phyloP scores from a whole-genome alignment of 305 asterid genomes.

The Fraxinus greggii region DNA sequence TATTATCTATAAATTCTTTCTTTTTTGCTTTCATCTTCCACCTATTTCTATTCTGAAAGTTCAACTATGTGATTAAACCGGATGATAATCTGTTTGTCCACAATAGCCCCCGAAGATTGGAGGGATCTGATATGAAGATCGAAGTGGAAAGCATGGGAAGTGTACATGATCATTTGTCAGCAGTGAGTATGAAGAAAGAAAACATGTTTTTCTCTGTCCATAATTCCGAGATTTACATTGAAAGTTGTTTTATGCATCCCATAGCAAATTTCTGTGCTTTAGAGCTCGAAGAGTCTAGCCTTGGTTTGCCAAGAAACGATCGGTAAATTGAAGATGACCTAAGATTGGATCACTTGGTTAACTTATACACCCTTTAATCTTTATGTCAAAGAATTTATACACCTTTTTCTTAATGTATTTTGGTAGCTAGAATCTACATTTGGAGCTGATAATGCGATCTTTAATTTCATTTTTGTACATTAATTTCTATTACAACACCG shows the following conservation, averaged over 20 bases:
- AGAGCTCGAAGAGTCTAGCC: slow-evolving; percentile 14
- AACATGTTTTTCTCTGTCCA: slow-evolving; percentile 15
- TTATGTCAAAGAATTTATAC: not conserved
- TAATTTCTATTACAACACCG: not conserved
- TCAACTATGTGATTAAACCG: not conserved
- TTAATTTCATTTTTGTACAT: not conserved
- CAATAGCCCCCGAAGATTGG: slow-evolving; percentile 62
- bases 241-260: slow-evolving; percentile 19
- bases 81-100: not conserved
- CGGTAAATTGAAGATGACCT: slow-evolving; percentile 36
- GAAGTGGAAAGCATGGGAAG: not conserved
- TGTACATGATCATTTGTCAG: slow-evolving; percentile 26
- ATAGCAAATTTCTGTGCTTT: slow-evolving; percentile 13
- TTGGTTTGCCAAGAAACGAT: slow-evolving; percentile 20
- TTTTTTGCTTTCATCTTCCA: not conserved
- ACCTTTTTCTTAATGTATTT: not conserved
- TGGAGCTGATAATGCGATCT: not conserved
- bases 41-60: not conserved
- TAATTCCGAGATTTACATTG: slow-evolving; percentile 16
- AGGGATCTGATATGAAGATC: slow-evolving; percentile 20
- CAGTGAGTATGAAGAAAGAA: slow-evolving; percentile 16
- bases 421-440: slow-evolving; percentile 11
- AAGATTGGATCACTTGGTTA: slow-evolving; percentile 22
- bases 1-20: not conserved
- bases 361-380: not conserved